phyloP scores from a whole-genome alignment of 768 basidiomycete genomes.

The Hortiboletus campestris region DNA sequence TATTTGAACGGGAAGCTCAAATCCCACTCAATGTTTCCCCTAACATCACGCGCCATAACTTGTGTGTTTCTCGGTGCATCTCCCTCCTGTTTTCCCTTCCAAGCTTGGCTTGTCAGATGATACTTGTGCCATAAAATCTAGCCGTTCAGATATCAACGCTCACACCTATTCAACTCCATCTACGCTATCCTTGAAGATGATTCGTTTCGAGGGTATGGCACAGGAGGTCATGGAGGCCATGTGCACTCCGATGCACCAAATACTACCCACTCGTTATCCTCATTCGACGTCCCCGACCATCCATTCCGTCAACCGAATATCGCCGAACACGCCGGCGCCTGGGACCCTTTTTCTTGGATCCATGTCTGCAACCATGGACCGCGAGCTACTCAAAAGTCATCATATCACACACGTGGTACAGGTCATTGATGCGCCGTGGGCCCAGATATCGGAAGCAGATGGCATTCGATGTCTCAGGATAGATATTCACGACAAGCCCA shows the following conservation, averaged over 20 bases:
- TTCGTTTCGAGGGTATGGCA: slow-evolving; percentile 72
- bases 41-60: slow-evolving; percentile 5
- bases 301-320: slow-evolving; percentile 12
- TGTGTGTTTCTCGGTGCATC: not conserved
- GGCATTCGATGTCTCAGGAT: slow-evolving; percentile 61
- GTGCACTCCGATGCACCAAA: slow-evolving; percentile 83
- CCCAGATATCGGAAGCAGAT: slow-evolving; percentile 45
- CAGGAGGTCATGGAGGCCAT: slow-evolving; percentile 79
- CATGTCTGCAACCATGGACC: slow-evolving; percentile 57
- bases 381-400: slow-evolving; percentile 46
- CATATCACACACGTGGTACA: slow-evolving; percentile 62
- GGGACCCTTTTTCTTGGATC: slow-evolving; percentile 73
- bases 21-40: slow-evolving; percentile 10
- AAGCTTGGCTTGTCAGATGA: not conserved
- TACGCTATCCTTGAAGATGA: slow-evolving; percentile 44
- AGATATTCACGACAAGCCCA: slow-evolving; percentile 60
- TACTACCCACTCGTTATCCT: slow-evolving; percentile 45
- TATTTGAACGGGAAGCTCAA: slow-evolving; percentile 24
- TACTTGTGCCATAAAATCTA: slow-evolving; percentile 2
- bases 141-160: not conserved
- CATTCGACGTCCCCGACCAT: slow-evolving; percentile 17
- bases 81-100: not conserved
- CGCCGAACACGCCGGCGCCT: slow-evolving; percentile 13
- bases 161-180: not conserved
- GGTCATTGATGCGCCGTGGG: slow-evolving; percentile 65